Evolutionary conservation across 2,329 filamentous ascomycete genomes (phyloP).

Genomic region (Aspergillus felis): DNA sequence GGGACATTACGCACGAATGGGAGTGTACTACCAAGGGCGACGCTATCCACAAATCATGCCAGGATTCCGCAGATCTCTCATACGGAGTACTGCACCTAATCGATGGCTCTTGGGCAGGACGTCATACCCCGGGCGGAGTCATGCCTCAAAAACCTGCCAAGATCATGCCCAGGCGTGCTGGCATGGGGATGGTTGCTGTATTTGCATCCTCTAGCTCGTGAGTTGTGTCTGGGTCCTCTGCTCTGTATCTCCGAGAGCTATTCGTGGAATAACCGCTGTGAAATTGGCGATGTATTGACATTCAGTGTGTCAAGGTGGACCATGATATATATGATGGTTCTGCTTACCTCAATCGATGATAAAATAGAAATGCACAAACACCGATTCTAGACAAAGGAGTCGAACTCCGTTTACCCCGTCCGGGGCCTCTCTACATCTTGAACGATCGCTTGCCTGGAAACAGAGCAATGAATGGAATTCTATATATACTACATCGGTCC

Average conservation of each 20-base stretch:
- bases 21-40: background rate
- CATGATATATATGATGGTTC: background rate
- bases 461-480: background rate
- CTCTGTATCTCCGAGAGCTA: background rate
- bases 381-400: background rate
- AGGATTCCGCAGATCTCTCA: too few species aligned
- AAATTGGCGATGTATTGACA: background rate
- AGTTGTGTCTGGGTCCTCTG: background rate
- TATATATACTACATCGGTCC: background rate
- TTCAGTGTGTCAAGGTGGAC: background rate
- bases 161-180: background rate
- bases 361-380: too few species aligned
- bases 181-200: conserved; percentile 7
- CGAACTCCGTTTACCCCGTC: background rate
- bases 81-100: too few species aligned
- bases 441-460: background rate
- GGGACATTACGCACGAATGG: background rate
- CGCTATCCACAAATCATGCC: too few species aligned
- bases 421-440: too few species aligned
- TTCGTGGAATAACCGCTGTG: background rate
- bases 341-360: background rate
- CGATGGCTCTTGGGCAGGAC: too few species aligned
- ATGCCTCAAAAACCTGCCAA: too few species aligned
- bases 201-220: conserved; percentile 6
- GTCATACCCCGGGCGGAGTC: too few species aligned